Percentiles rank a stretch among this genome's conserved stretches.
phyloP scores from a whole-genome alignment of 2,329 filamentous ascomycete species.

The Teratosphaeria viscida region DNA sequence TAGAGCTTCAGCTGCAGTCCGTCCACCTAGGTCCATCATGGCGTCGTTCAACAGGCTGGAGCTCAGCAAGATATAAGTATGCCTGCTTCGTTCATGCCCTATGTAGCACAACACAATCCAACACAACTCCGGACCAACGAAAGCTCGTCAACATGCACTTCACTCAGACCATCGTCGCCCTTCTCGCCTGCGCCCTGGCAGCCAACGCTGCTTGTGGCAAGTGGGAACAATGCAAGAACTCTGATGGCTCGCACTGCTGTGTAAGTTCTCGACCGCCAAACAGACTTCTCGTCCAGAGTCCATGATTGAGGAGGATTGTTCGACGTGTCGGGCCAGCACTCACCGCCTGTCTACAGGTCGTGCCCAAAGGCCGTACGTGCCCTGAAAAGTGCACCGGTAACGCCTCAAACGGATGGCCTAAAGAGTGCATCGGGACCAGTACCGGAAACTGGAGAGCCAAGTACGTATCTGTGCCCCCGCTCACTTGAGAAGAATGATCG shows the following conservation, averaged over 20 bases:
- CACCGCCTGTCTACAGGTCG: neutral
- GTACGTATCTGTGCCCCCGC: neutral
- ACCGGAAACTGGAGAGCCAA: neutral
- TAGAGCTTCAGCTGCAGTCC: neutral
- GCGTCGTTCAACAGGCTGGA: neutral
- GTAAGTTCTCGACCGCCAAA: neutral
- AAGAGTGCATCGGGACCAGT: neutral
- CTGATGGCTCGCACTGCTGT: neutral
- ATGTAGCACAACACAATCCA: neutral
- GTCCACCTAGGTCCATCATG: neutral
- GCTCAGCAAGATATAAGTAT: neutral
- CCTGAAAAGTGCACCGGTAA: neutral
- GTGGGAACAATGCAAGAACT: neutral
- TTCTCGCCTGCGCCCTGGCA: neutral
- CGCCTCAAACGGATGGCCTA: neutral
- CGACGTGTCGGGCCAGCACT: neutral
- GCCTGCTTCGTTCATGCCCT: neutral
- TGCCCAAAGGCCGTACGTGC: neutral
- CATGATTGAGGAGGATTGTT: neutral
- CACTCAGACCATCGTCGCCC: neutral
- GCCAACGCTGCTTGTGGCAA: neutral
- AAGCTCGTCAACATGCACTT: neutral
- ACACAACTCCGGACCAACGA: neutral
- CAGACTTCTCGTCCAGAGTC: neutral
- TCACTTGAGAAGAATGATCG: neutral